Percentiles rank a stretch among this genome's conserved stretches.
Evolutionary conservation across 352 stramenopile species (phyloP).

Genomic region (Phytopythium helicoides): DNA sequence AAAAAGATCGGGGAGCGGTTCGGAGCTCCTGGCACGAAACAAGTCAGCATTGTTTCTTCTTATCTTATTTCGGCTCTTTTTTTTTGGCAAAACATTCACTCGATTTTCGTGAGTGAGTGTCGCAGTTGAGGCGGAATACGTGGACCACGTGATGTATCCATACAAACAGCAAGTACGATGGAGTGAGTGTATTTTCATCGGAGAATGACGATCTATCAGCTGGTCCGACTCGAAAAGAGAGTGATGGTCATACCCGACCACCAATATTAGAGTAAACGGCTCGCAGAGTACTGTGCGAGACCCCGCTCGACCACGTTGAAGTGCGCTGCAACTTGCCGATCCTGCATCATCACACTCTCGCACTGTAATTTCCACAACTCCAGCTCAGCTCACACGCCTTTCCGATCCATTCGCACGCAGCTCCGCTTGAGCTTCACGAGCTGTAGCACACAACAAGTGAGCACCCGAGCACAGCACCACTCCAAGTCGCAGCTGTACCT

Average conservation of each 20-base stretch:
- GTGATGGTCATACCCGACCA: not conserved
- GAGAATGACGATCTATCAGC: not conserved
- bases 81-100: not conserved
- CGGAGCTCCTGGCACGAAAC: no score
- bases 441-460: constrained; percentile 8
- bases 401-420: constrained; percentile 25
- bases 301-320: constrained; percentile 3
- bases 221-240: no score
- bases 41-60: no score
- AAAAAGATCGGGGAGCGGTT: no score
- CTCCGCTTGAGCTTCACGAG: constrained; percentile 65
- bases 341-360: no score
- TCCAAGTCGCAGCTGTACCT: constrained; percentile 21
- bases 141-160: not conserved
- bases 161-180: no score
- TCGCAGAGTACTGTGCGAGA: not conserved
- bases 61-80: no score
- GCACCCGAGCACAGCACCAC: not conserved
- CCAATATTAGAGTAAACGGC: constrained; percentile 2
- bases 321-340: no score
- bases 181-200: constrained; percentile 1
- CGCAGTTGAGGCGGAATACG: not conserved
- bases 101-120: not conserved
- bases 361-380: not conserved
- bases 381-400: not conserved